Conservation (phyloP, 805 yeast species). For the Teunomyces barrocoloradensis region DNA sequence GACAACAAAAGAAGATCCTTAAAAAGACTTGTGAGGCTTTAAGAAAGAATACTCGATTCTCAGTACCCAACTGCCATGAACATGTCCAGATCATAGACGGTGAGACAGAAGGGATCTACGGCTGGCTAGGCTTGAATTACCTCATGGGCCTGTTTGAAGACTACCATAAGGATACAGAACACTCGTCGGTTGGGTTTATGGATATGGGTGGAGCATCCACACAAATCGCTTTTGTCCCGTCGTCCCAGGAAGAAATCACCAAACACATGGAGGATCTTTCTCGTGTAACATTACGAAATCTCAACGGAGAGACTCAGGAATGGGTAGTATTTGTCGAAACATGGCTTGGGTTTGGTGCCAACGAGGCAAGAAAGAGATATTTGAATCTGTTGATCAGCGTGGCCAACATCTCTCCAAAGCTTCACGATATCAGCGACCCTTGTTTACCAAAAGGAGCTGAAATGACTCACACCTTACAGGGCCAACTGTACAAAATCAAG, state of each 20-base stretch:
- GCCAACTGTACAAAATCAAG: slow-evolving; percentile 45
- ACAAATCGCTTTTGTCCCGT: slow-evolving; percentile 90
- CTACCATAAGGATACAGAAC: slow-evolving; percentile 35
- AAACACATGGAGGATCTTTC: slow-evolving; percentile 74
- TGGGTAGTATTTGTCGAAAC: slow-evolving; percentile 93
- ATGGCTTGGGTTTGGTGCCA: slow-evolving; percentile 98
- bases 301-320: slow-evolving; percentile 66
- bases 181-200: slow-evolving; percentile 84
- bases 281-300: slow-evolving; percentile 58
- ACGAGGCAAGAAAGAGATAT: slow-evolving; percentile 81
- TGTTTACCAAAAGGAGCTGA: slow-evolving; percentile 71
- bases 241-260: slow-evolving; percentile 52
- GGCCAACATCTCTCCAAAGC: slow-evolving; percentile 15
- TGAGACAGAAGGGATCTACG: slow-evolving; percentile 89
- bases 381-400: slow-evolving; percentile 50
- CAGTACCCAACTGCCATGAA: slow-evolving; percentile 56
- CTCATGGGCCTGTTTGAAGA: slow-evolving; percentile 62
- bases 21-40: slow-evolving; percentile 59
- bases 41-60: slow-evolving; percentile 53
- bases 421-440: slow-evolving; percentile 56
- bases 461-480: slow-evolving; percentile 47
- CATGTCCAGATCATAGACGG: slow-evolving; percentile 91
- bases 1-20: slow-evolving; percentile 53
- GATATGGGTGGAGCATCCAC: slow-evolving; percentile 99
- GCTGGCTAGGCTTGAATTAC: slow-evolving; percentile 93